phyloP scores from a whole-genome alignment of 805 yeast genomes.

The Lipomyces kockii region DNA sequence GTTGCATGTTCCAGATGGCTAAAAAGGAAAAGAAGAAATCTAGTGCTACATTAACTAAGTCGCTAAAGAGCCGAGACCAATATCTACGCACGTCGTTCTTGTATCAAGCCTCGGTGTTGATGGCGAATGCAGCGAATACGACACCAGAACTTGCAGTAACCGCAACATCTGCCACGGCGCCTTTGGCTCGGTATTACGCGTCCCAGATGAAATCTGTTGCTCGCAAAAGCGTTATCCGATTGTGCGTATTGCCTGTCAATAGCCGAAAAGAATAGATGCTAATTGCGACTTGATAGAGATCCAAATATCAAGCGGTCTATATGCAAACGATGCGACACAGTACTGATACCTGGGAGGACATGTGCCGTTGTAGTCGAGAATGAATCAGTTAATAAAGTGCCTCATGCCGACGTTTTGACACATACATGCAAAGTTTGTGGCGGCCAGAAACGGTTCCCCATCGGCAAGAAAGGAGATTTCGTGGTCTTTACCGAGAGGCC shows the following conservation, averaged over 20 bases:
- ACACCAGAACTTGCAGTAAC: neutral
- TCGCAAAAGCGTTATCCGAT: slow-evolving; percentile 36
- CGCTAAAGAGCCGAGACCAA: slow-evolving; percentile 34
- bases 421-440: slow-evolving; percentile 32
- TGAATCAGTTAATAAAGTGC: slow-evolving; percentile 45
- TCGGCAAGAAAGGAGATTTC: slow-evolving; percentile 29
- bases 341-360: slow-evolving; percentile 56
- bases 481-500: slow-evolving; percentile 23
- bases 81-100: slow-evolving; percentile 37
- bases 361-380: slow-evolving; percentile 49
- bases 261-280: neutral
- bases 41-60: slow-evolving; percentile 14
- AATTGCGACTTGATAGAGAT: slow-evolving; percentile 16
- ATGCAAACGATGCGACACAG: slow-evolving; percentile 66
- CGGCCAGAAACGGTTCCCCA: slow-evolving; percentile 33
- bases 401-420: slow-evolving; percentile 52
- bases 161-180: slow-evolving; percentile 13
- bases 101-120: slow-evolving; percentile 36
- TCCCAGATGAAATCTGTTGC: slow-evolving; percentile 36
- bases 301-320: slow-evolving; percentile 58
- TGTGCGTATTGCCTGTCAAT: slow-evolving; percentile 22
- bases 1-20: neutral
- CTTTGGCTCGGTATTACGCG: slow-evolving; percentile 24
- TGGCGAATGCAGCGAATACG: slow-evolving; percentile 15
- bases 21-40: neutral